These are phyloP conservation scores for Endothia cerciana DNA, from an alignment of 2,329 filamentous ascomycete genomes.

Conservation along the genomic window DNA sequence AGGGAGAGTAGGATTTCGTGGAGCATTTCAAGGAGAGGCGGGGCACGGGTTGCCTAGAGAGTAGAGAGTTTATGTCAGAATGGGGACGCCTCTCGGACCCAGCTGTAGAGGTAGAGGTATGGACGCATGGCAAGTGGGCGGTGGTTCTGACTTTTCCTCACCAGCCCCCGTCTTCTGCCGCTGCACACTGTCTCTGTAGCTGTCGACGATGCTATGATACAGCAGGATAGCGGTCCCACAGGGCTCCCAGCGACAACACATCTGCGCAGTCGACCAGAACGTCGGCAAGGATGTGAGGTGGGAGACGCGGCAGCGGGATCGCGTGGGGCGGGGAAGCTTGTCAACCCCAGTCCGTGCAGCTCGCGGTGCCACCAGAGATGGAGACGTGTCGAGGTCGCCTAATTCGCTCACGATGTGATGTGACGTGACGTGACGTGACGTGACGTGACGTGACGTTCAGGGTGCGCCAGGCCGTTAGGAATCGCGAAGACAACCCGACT, in stretches of 20 bases:
- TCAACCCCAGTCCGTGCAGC: not conserved
- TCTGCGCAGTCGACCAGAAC: constrained; percentile 12
- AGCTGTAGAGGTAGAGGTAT: not conserved
- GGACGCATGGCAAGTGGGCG: not conserved
- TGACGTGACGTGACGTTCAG: no score
- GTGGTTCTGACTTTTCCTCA: constrained; percentile 25
- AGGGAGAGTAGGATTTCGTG: constrained; percentile 98
- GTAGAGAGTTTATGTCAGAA: constrained; percentile 15
- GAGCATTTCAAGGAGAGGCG: constrained; percentile 66
- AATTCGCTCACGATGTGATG: not conserved
- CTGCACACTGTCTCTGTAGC: constrained; percentile 11
- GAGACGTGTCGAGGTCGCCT: not conserved
- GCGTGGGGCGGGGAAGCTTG: not conserved
- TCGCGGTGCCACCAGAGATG: not conserved
- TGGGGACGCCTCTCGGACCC: not conserved
- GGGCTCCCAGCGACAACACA: constrained; percentile 30
- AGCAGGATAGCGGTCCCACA: constrained; percentile 28
- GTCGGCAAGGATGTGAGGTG: constrained; percentile 15
- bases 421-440: not conserved
- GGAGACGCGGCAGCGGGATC: not conserved
- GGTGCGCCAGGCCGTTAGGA: not conserved
- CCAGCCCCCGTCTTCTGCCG: constrained; percentile 17
- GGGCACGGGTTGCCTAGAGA: not conserved
- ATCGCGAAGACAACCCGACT: not conserved
- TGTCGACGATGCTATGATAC: constrained; percentile 26